These are phyloP conservation scores for Kappamyces sp. DNA, from an alignment of 192 early-diverging fungal species.

Conservation along the genomic window DNA sequence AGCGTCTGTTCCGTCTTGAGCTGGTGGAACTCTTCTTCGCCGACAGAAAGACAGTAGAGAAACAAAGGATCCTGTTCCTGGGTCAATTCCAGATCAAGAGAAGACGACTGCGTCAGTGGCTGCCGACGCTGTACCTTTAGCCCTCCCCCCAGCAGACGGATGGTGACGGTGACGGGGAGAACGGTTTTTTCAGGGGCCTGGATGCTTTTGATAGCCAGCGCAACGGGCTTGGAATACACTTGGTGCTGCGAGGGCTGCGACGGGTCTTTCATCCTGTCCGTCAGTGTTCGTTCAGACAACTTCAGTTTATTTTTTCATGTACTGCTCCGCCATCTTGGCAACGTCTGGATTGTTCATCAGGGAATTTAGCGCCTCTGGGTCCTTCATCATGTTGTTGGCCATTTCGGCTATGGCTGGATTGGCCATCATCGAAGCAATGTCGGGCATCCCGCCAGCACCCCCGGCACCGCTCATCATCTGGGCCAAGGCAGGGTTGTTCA, in stretches of 20 bases:
- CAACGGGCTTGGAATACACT: too few species aligned
- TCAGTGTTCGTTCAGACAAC: background rate
- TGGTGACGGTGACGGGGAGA: too few species aligned
- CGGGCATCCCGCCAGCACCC: slow-evolving; percentile 20
- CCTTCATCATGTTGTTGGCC: slow-evolving; percentile 74
- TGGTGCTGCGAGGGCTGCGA: too few species aligned
- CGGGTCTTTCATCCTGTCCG: too few species aligned
- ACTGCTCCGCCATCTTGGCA: slow-evolving; percentile 16
- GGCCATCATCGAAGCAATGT: slow-evolving; percentile 2
- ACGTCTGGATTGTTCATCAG: slow-evolving; percentile 74
- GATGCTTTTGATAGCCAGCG: too few species aligned
- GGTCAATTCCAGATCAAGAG: slow-evolving; percentile 39
- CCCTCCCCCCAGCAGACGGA: too few species aligned
- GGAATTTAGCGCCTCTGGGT: slow-evolving; percentile 51
- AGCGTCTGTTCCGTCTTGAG: slow-evolving; percentile 43
- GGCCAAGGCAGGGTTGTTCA: slow-evolving; percentile 87
- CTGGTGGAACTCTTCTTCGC: slow-evolving; percentile 48
- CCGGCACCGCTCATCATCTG: slow-evolving; percentile 52
- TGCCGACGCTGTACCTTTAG: background rate
- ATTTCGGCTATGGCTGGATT: slow-evolving; percentile 14
- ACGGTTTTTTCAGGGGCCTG: too few species aligned
- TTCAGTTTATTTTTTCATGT: slow-evolving; percentile 11
- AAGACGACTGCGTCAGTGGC: background rate
- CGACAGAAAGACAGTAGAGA: slow-evolving; percentile 36
- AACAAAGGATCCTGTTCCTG: slow-evolving; percentile 46